Evolutionary conservation across 2,329 filamentous ascomycete species (phyloP), one percentile per base, ranked within the genome.

Genomic region (Xylaria sp.): DNA sequence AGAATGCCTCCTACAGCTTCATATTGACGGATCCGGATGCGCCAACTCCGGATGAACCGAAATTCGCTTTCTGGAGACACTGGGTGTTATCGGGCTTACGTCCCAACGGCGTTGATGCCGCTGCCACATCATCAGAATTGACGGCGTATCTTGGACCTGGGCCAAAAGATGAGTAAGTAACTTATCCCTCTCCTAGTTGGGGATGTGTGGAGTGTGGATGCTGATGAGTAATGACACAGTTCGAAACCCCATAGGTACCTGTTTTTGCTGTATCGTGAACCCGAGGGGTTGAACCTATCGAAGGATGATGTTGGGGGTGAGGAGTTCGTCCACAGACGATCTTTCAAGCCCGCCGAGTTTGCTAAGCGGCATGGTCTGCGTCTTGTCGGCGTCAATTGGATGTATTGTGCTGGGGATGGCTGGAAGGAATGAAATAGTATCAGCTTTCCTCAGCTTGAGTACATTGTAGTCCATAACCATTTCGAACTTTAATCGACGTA

Each of bases 11-110:
- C 1, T 85, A 82, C 70, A 76, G 78, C 35, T 73, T 84, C 52
- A 72, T 85, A 64, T 74, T 85, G 40, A 75, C 84, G 21, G 83
- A 85, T 57, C 82, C 83, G 0, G 83, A 85, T 60, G 83, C 83
- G 19, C 83, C 83, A 0, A 85, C 82, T 0, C 83, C 83, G 0
- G 80, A 82, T 35, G 80, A 85, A 52, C 82, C 81, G 5, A 84
- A 81, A 67, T 85, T 83, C 67, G 80, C 81, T 0, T 84, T 81
- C 67, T 85, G 82, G 82, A 75, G 83, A 19, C 83, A 85, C 66
- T 85, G 81, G 80, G 76, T 85, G 25, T 70, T 84, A 0, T 71
- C 76, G 3, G 78, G 79, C 0, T 46, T 81, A 52, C 74, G 73
- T 57, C 75, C 78, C 1, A 38, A 70, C 43, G 58, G 65, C 25